Conservation (phyloP, 2,329 filamentous ascomycete genomes). For the Aspergillus hortae region DNA sequence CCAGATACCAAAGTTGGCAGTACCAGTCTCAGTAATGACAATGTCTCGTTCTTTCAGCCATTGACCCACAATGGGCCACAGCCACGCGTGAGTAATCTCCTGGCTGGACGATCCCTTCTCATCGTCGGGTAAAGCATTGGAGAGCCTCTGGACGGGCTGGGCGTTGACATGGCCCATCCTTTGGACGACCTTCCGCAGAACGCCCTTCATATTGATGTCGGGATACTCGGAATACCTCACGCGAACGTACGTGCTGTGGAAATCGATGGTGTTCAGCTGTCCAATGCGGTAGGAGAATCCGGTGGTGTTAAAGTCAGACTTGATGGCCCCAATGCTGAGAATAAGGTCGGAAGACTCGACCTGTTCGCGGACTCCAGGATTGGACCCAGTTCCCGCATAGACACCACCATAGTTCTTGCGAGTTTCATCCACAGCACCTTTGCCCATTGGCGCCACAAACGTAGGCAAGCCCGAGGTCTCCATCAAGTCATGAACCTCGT, state of each 20-base stretch:
- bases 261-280: slow-evolving; percentile 75
- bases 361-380: slow-evolving; percentile 45
- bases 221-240: slow-evolving; percentile 79
- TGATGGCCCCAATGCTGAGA: slow-evolving; percentile 42
- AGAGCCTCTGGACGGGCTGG: slow-evolving; percentile 50
- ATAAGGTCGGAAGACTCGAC: slow-evolving; percentile 42
- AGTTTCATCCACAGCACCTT: slow-evolving; percentile 75
- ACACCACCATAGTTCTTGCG: slow-evolving; percentile 76
- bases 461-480: slow-evolving; percentile 72
- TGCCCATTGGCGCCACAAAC: slow-evolving; percentile 89
- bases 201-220: slow-evolving; percentile 73
- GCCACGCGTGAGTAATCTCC: slow-evolving; percentile 49
- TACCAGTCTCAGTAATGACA: slow-evolving; percentile 82
- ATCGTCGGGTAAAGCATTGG: slow-evolving; percentile 49
- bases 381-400: slow-evolving; percentile 75
- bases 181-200: slow-evolving; percentile 67
- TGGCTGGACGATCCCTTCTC: slow-evolving; percentile 30
- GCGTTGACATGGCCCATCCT: slow-evolving; percentile 56
- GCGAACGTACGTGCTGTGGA: slow-evolving; percentile 71
- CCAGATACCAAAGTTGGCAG: slow-evolving; percentile 83
- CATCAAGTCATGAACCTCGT: slow-evolving; percentile 70
- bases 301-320: slow-evolving; percentile 50
- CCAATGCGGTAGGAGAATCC: slow-evolving; percentile 81
- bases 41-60: slow-evolving; percentile 72
- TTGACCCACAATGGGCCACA: slow-evolving; percentile 73